These are phyloP conservation scores for Aschersonia sp. DNA, from an alignment of 2,329 filamentous ascomycete genomes.

Conservation along the genomic window DNA sequence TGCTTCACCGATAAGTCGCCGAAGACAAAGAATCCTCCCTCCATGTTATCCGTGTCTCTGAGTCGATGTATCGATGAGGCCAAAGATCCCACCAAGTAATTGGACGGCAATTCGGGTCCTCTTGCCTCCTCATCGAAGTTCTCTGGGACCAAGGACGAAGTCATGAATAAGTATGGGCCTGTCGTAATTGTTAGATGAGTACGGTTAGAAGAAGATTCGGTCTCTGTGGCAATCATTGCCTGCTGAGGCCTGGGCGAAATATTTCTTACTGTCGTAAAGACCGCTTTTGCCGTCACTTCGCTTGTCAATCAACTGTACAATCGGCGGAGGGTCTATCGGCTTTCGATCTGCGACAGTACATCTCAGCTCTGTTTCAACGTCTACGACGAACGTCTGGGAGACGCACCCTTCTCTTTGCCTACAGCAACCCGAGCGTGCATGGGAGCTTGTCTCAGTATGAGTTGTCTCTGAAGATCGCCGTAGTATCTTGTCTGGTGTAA, in stretches of 20 bases:
- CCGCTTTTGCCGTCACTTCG: slow-evolving; percentile 8
- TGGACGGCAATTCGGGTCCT: slow-evolving; percentile 17
- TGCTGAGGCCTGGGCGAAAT: not conserved
- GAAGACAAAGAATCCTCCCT: slow-evolving; percentile 84
- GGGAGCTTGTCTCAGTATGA: slow-evolving; percentile 8
- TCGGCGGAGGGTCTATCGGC: slow-evolving; percentile 76
- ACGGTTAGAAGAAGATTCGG: not conserved
- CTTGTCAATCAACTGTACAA: slow-evolving; percentile 48
- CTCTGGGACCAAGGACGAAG: slow-evolving; percentile 24
- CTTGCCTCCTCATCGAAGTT: slow-evolving; percentile 25
- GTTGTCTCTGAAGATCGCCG: slow-evolving; percentile 8
- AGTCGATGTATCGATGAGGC: slow-evolving; percentile 72
- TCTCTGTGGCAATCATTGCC: not conserved
- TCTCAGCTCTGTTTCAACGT: not conserved
- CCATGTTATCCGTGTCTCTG: slow-evolving; percentile 63
- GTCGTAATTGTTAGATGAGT: not conserved
- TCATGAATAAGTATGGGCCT: slow-evolving; percentile 36
- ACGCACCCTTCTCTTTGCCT: slow-evolving; percentile 58
- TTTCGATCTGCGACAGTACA: slow-evolving; percentile 48
- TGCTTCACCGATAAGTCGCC: slow-evolving; percentile 70
- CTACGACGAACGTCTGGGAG: not conserved
- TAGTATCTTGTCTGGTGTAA: slow-evolving; percentile 6
- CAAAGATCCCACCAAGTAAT: slow-evolving; percentile 53
- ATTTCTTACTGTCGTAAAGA: slow-evolving; percentile 10
- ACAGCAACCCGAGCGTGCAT: slow-evolving; percentile 49